phyloP scores from a whole-genome alignment of 2,329 filamentous ascomycete genomes.

The Atkinsonella texensis region DNA sequence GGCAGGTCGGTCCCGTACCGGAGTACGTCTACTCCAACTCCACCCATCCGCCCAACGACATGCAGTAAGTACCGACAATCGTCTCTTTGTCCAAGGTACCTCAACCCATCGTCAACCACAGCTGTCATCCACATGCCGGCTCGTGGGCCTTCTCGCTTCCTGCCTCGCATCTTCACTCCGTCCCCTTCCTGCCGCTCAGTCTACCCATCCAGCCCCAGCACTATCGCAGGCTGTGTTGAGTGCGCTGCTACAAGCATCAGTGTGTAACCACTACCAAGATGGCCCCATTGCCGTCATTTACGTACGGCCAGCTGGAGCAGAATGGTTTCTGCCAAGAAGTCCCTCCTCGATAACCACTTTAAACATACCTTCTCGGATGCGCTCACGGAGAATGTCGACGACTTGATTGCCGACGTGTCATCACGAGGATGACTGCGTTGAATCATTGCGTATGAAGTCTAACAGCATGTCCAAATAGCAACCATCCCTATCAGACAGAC shows the following conservation, averaged over 20 bases:
- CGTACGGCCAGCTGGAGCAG: not conserved
- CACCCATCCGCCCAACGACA: constrained; percentile 41
- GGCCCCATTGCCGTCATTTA: not conserved
- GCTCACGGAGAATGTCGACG: not conserved
- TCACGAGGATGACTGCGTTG: not conserved
- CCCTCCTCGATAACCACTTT: not conserved
- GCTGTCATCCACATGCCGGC: not conserved
- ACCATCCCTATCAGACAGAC: constrained; percentile 39
- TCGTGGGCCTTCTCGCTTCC: not conserved
- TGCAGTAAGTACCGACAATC: constrained; percentile 41
- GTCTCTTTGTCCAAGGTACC: constrained; percentile 20
- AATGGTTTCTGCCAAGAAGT: not conserved
- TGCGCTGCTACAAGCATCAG: not conserved
- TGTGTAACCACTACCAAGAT: not conserved
- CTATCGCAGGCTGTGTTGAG: not conserved
- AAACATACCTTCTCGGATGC: not conserved
- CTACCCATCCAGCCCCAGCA: not conserved
- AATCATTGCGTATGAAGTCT: constrained; percentile 10
- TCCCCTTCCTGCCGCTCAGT: not conserved
- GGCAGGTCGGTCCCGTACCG: constrained; percentile 48
- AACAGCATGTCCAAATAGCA: constrained; percentile 20
- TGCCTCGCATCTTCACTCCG: too few relatives aligned
- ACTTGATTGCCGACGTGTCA: not conserved
- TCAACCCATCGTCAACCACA: constrained; percentile 8
- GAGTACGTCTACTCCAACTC: constrained; percentile 45